phyloP scores from a whole-genome alignment of 2,329 filamentous ascomycete species.

The Tolypocladium inflatum region DNA sequence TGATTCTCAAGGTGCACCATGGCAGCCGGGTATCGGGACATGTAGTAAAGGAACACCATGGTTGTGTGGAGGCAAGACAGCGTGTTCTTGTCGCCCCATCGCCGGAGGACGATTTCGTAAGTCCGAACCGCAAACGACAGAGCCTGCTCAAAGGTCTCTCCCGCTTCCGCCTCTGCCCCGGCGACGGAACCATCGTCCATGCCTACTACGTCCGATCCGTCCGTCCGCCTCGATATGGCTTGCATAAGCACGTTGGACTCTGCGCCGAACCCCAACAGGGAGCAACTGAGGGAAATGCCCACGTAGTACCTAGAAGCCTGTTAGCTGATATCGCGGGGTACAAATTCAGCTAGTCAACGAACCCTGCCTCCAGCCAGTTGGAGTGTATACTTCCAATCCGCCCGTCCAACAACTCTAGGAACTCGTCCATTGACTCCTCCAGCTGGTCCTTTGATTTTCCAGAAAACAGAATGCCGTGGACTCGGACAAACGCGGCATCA shows the following conservation, averaged over 20 bases:
- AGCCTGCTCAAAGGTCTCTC: slow-evolving; percentile 22
- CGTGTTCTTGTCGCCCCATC: slow-evolving; percentile 47
- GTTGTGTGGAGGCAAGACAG: slow-evolving; percentile 54
- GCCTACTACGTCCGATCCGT: slow-evolving; percentile 13
- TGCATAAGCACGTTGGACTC: slow-evolving; percentile 37
- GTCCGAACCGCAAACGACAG: slow-evolving; percentile 32
- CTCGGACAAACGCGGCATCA: slow-evolving; percentile 53
- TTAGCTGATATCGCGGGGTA: background rate
- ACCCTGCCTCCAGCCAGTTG: slow-evolving; percentile 43
- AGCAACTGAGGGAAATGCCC: slow-evolving; percentile 20
- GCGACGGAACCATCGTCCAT: slow-evolving; percentile 14
- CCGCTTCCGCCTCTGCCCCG: slow-evolving; percentile 10
- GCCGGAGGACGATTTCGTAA: slow-evolving; percentile 35
- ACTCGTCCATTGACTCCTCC: slow-evolving; percentile 32
- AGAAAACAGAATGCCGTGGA: slow-evolving; percentile 56
- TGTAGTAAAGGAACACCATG: slow-evolving; percentile 46
- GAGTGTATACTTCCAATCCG: slow-evolving; percentile 41
- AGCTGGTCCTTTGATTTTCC: slow-evolving; percentile 37
- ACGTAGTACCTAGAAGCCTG: slow-evolving; percentile 18
- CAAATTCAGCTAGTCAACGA: slow-evolving; percentile 1
- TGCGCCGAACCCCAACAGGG: slow-evolving; percentile 22
- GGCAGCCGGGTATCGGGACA: slow-evolving; percentile 30
- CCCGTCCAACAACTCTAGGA: slow-evolving; percentile 42
- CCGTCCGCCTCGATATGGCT: slow-evolving; percentile 19
- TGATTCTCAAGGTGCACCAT: slow-evolving; percentile 32